A percentile compares a stretch with the other conserved stretches of the same genome.
phyloP scores from a whole-genome alignment of 306 rosid genomes.

The Adenanthera pavonina region DNA sequence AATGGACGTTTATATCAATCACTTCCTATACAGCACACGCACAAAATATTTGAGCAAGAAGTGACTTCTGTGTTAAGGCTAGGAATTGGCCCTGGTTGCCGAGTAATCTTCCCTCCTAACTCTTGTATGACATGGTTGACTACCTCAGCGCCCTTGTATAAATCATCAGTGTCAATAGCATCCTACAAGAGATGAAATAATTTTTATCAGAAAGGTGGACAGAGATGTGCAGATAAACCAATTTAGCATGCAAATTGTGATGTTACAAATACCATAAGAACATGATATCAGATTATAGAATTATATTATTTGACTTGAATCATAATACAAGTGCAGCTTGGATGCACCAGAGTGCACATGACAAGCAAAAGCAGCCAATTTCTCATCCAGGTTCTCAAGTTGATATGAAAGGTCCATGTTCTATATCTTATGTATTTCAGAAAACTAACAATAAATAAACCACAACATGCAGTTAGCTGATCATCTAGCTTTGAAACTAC shows the following conservation, averaged over 20 bases:
- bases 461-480: constrained; percentile 9
- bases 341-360: constrained; percentile 4
- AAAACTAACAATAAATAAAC: background rate
- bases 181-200: constrained; percentile 51
- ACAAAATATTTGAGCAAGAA: constrained; percentile 62
- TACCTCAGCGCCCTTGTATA: constrained; percentile 91
- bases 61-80: constrained; percentile 87
- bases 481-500: constrained; percentile 13
- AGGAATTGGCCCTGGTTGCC: constrained; percentile 88
- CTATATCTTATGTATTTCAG: constrained; percentile 1
- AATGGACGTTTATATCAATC: too few species aligned
- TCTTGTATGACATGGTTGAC: constrained; percentile 72
- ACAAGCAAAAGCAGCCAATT: constrained; percentile 30
- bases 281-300: constrained; percentile 15
- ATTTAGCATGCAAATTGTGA: background rate
- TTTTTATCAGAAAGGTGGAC: constrained; percentile 20
- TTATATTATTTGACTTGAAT: constrained; percentile 14
- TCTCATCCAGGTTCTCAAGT: constrained; percentile 14
- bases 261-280: constrained; percentile 32
- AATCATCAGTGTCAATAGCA: constrained; percentile 93
- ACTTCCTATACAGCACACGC: too few species aligned
- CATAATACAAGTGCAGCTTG: constrained; percentile 15
- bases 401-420: constrained; percentile 26
- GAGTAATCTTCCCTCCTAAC: constrained; percentile 94
- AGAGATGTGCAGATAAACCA: constrained; percentile 28